Evolutionary conservation across 257 asterid genomes (phyloP).

Genomic region (Primulina huaijiensis): DNA sequence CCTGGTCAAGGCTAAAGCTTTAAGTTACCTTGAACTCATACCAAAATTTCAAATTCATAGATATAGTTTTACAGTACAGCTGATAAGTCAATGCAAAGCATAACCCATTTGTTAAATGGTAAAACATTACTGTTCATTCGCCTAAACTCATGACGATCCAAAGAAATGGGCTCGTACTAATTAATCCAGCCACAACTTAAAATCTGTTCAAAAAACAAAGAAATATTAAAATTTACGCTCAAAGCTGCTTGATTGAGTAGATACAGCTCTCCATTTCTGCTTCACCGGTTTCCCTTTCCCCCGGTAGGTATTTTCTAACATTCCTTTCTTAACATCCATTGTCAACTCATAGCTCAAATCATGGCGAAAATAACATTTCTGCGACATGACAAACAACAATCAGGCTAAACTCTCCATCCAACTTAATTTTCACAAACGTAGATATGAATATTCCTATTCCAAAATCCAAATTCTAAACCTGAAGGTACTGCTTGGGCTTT

Average conservation of each 20-base stretch:
- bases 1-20: neutral
- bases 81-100: neutral
- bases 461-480: constrained; percentile 29
- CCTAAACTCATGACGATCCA: neutral
- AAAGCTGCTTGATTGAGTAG: constrained; percentile 41
- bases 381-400: constrained; percentile 22
- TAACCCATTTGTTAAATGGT: neutral
- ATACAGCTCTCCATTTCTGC: constrained; percentile 55
- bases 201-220: constrained; percentile 1
- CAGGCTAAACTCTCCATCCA: neutral
- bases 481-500: constrained; percentile 31
- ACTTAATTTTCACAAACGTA: neutral
- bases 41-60: neutral
- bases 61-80: no score
- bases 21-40: neutral
- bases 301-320: constrained; percentile 26
- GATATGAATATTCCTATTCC: neutral
- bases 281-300: constrained; percentile 32
- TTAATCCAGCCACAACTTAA: neutral
- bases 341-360: constrained; percentile 34
- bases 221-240: constrained; percentile 32
- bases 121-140: neutral
- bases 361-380: constrained; percentile 33
- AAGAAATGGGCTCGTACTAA: neutral
- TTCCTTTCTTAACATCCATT: constrained; percentile 36